A percentile compares a stretch with the other conserved stretches of the same genome.
Conservation (phyloP, 2,329 filamentous ascomycete genomes). For the Monosporascus ibericus region DNA sequence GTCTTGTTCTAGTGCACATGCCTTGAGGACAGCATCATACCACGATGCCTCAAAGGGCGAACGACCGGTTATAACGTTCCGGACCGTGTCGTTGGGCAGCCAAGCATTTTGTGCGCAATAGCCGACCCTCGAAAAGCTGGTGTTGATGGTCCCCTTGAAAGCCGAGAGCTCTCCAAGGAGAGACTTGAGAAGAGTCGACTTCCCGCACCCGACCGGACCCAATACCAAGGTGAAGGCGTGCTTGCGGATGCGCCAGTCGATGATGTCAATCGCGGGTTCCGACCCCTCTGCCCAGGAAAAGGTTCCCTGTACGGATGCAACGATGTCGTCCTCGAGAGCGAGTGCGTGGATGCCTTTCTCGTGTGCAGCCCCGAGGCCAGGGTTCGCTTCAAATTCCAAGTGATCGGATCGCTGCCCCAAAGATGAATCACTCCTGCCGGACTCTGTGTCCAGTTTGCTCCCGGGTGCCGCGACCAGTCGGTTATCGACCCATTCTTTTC, state of each 20-base stretch:
- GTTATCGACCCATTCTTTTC: no score
- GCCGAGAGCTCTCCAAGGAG: constrained; percentile 4
- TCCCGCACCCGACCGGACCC: constrained; percentile 7
- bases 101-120: constrained; percentile 15
- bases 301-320: no score
- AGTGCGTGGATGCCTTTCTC: no score
- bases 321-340: no score
- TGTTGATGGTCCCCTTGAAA: background rate
- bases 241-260: no score
- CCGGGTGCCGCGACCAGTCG: no score
- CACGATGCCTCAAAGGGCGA: constrained; percentile 9
- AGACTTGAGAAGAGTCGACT: constrained; percentile 7
- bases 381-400: no score
- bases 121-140: constrained; percentile 4
- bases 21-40: constrained; percentile 9
- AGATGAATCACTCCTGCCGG: no score
- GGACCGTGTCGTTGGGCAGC: constrained; percentile 12
- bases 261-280: no score
- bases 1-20: constrained; percentile 11
- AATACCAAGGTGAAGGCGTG: constrained; percentile 3
- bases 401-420: no score
- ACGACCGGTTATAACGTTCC: constrained; percentile 11
- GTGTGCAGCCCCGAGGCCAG: no score
- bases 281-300: background rate
- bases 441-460: no score